These are phyloP conservation scores for Peziza echinospora DNA, from an alignment of 495 filamentous ascomycete genomes.

Conservation along the genomic window DNA sequence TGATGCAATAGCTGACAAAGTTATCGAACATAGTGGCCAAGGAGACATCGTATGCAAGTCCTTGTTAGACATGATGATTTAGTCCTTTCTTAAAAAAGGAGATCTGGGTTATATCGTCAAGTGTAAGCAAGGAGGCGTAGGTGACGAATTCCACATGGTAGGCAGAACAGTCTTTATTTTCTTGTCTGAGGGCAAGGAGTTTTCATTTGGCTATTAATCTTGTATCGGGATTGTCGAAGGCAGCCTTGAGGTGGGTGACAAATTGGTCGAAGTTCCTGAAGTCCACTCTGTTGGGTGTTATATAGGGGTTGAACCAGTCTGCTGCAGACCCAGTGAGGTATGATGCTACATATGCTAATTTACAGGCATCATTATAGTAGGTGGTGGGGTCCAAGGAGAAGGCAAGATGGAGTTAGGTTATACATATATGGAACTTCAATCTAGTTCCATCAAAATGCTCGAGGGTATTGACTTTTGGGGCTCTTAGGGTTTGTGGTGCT, in stretches of 20 bases:
- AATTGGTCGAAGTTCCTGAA: background rate
- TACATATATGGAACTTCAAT: too few relatives aligned
- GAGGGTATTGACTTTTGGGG: background rate
- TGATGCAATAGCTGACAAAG: background rate
- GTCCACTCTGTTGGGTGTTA: background rate
- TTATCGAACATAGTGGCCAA: background rate
- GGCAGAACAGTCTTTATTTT: background rate
- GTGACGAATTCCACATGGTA: too few relatives aligned
- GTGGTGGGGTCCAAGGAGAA: background rate
- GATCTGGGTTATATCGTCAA: background rate
- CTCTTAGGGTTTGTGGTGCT: too few relatives aligned
- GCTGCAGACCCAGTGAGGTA: background rate
- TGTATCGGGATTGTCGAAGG: background rate
- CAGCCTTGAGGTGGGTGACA: background rate
- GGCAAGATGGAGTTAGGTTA: background rate
- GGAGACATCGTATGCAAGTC: background rate
- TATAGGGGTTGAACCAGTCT: background rate
- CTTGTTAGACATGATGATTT: background rate
- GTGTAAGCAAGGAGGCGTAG: background rate
- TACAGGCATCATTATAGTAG: background rate
- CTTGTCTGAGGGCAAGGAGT: background rate
- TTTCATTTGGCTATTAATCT: background rate
- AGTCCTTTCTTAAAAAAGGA: background rate
- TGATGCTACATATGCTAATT: background rate
- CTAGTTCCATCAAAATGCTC: background rate